These are phyloP conservation scores for Aspergillus novoparasiticus DNA, from an alignment of 2,329 filamentous ascomycete genomes.

Conservation along the genomic window DNA sequence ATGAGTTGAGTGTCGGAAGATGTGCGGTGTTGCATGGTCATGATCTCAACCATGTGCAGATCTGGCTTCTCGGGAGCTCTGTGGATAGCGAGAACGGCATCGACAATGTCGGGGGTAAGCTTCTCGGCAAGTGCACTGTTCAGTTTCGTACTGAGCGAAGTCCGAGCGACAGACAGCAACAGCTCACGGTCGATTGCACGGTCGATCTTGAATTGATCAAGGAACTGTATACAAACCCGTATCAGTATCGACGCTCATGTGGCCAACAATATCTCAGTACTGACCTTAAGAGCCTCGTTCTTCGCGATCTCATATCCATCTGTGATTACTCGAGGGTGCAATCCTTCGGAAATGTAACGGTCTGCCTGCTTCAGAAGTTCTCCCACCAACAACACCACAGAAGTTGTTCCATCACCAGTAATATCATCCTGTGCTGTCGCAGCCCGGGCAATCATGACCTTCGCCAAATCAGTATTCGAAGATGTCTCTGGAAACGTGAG, in stretches of 20 bases:
- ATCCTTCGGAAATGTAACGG: slow-evolving; percentile 92
- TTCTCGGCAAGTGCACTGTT: slow-evolving; percentile 86
- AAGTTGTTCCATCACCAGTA: slow-evolving; percentile 95
- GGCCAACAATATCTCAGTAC: slow-evolving; percentile 1
- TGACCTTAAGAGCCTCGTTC: slow-evolving; percentile 82
- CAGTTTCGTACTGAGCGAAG: slow-evolving; percentile 92
- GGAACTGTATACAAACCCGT: slow-evolving; percentile 62
- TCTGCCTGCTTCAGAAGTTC: slow-evolving; percentile 98
- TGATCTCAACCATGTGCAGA: slow-evolving; percentile 98
- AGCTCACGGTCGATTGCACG: slow-evolving; percentile 91
- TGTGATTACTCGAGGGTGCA: slow-evolving; percentile 94
- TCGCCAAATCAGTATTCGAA: slow-evolving; percentile 27
- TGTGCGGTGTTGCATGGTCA: slow-evolving; percentile 99
- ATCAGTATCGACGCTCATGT: slow-evolving; percentile 18
- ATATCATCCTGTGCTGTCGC: slow-evolving; percentile 98
- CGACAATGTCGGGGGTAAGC: slow-evolving; percentile 92
- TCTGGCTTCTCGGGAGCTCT: slow-evolving; percentile 88
- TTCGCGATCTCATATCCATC: slow-evolving; percentile 98
- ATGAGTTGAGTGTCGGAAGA: slow-evolving; percentile 96
- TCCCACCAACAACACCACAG: slow-evolving; percentile 90
- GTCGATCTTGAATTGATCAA: slow-evolving; percentile 88
- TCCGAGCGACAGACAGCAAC: slow-evolving; percentile 87
- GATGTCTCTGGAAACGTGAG: slow-evolving; percentile 5
- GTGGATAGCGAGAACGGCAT: slow-evolving; percentile 94
- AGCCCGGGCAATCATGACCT: slow-evolving; percentile 73